These are phyloP conservation scores for Xanthoparmelia taractica DNA, from an alignment of 495 filamentous ascomycete species.

Conservation along the genomic window DNA sequence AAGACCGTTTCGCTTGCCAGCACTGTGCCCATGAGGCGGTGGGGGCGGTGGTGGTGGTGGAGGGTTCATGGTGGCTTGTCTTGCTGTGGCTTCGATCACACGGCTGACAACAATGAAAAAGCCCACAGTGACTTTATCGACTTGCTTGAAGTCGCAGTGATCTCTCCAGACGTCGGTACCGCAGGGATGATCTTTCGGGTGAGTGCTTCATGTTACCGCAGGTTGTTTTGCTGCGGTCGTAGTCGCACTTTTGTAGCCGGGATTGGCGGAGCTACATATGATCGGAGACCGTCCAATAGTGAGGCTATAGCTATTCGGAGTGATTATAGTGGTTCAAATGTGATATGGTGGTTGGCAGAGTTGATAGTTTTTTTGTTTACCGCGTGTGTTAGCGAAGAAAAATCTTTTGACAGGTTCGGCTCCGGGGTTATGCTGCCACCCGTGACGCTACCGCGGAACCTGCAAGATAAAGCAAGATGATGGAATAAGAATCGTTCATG, in stretches of 20 bases:
- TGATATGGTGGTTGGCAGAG: background rate
- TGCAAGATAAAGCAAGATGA: constrained; percentile 18
- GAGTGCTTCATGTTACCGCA: constrained; percentile 28
- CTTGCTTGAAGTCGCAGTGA: constrained; percentile 3
- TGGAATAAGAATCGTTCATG: background rate
- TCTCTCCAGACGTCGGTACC: constrained; percentile 20
- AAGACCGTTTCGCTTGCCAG: constrained; percentile 53
- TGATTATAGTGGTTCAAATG: background rate
- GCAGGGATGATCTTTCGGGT: constrained; percentile 18
- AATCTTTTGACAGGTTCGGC: constrained; percentile 11
- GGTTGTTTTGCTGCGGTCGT: constrained; percentile 10
- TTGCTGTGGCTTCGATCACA: background rate
- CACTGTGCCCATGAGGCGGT: constrained; percentile 62
- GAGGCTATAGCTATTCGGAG: background rate
- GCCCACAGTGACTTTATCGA: constrained; percentile 6
- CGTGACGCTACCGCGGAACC: constrained; percentile 9
- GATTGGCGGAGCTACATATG: constrained; percentile 6
- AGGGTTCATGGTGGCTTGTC: constrained; percentile 34
- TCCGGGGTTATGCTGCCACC: constrained; percentile 5
- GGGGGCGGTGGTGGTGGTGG: constrained; percentile 54
- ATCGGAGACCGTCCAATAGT: background rate
- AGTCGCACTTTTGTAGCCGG: background rate
- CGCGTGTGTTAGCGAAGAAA: background rate
- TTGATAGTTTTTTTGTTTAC: constrained; percentile 12
- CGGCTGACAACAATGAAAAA: background rate